Percentiles rank a stretch among this genome's conserved stretches.
Conservation (phyloP, 257 asterid species). For the Nicotiana obtusifolia region DNA sequence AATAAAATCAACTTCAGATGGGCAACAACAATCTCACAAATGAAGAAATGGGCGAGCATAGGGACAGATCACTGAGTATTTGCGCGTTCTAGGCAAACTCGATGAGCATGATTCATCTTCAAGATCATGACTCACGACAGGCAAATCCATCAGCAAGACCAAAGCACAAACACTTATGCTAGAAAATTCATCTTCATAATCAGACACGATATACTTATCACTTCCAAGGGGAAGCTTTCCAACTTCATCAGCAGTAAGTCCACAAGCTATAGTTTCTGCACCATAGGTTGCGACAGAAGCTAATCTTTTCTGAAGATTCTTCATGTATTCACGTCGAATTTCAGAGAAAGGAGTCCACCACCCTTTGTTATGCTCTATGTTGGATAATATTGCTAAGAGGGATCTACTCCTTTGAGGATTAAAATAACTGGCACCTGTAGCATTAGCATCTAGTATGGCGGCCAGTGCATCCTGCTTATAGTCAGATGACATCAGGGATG, state of each 20-base stretch:
- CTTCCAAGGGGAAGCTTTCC: constrained; percentile 65
- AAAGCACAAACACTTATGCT: constrained; percentile 89
- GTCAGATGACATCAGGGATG: constrained; percentile 52
- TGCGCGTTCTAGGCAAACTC: constrained; percentile 55
- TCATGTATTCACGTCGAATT: constrained; percentile 52
- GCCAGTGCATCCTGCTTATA: neutral
- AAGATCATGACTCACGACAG: constrained; percentile 21
- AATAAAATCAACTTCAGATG: constrained; percentile 65
- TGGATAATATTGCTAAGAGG: constrained; percentile 20
- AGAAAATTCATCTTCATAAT: constrained; percentile 78
- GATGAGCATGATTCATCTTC: constrained; percentile 46
- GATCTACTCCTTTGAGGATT: constrained; percentile 23
- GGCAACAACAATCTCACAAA: constrained; percentile 62
- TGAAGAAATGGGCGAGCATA: constrained; percentile 54
- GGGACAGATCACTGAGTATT: constrained; percentile 65
- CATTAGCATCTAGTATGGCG: constrained; percentile 26
- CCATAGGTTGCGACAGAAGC: constrained; percentile 41
- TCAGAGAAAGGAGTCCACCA: constrained; percentile 72
- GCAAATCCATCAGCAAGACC: constrained; percentile 47
- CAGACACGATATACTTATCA: constrained; percentile 55
- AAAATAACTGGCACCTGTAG: constrained; percentile 26
- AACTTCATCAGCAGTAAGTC: constrained; percentile 58
- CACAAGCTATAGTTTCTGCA: constrained; percentile 38
- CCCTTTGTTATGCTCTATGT: constrained; percentile 33
- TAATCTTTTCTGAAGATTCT: constrained; percentile 46